A percentile compares a stretch with the other conserved stretches of the same genome.
Conservation (phyloP, 2,329 filamentous ascomycete species). For the Aspergillus novoparasiticus region DNA sequence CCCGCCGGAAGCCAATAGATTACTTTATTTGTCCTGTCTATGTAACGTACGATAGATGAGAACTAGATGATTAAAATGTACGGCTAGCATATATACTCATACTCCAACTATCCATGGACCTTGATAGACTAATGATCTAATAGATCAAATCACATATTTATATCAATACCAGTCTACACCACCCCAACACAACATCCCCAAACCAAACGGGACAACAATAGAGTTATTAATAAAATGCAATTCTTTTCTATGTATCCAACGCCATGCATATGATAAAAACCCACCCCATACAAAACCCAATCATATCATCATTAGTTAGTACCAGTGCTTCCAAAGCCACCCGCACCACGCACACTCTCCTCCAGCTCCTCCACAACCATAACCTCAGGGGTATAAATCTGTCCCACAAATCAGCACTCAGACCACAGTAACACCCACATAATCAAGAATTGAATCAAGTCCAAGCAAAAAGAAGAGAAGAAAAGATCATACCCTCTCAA, state of each 20-base stretch:
- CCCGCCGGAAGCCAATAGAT: constrained; percentile 23
- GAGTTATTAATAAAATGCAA: background rate
- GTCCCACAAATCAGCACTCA: background rate
- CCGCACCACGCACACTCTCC: constrained; percentile 85
- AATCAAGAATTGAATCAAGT: too few species aligned
- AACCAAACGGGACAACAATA: background rate
- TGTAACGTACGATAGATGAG: background rate
- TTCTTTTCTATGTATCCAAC: constrained; percentile 6
- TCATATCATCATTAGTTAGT: constrained; percentile 17
- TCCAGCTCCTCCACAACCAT: constrained; percentile 86
- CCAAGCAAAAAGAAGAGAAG: background rate
- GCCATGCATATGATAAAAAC: background rate
- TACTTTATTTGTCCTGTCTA: too few species aligned
- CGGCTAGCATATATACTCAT: background rate
- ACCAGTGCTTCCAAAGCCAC: constrained; percentile 90
- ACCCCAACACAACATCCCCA: background rate
- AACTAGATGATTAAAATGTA: constrained; percentile 2
- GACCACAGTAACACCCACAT: too few species aligned
- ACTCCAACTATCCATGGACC: background rate
- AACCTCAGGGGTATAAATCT: constrained; percentile 90
- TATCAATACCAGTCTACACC: background rate
- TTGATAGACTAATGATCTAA: too few species aligned
- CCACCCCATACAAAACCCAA: background rate
- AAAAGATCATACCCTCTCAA: constrained; percentile 67
- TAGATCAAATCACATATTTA: background rate